Base-by-base conservation (phyloP, 257 asterid species). In the Misopates orontium region DNA sequence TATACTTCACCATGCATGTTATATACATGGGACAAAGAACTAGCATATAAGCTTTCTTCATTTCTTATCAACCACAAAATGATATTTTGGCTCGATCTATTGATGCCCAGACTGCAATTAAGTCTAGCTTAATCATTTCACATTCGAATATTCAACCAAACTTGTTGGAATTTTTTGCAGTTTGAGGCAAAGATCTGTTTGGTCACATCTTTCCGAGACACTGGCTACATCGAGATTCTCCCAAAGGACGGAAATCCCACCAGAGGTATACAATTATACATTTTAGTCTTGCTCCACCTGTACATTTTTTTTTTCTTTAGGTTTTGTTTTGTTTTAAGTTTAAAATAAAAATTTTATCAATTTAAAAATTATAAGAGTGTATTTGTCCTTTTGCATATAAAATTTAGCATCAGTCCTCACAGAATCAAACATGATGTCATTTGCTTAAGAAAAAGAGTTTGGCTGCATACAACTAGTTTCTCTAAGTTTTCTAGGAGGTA, bases 161-260 rank as follows among this genome's bases (percentile, higher is more conserved):
- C 15, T 19, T 47, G 16, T 20, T 47, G 44, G 18, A 60, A 47
- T 20, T 40, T 22, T 48, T 32, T 79, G 78, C 72, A 93, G 98
- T 93, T 85, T 73, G 95, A 74, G 62, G 90, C 86, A 40, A 92
- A 90, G 75, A 87, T 92, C 55, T 89, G 97, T 70, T 71, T 92
- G 66, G 90, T 92, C 54, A 92, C 97, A 55, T 89, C 98, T n/a
- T 92, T 92, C n/a, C 87, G 96, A 15, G 97, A 92, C 51, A 81
- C 84, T 20, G 60, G 86, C 74, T 92, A 85, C 80, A 85, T 89
- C 47, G 98, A 92, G 73, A 92, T 92, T 75, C 90, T 92, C 69
- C 97, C 96, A 6, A 91, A 86, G 74, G 84, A 80, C 67, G 60
- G 25, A 63, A 71, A 21, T 72, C 96, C 90, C 42, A 28, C 76